A percentile compares a stretch with the other conserved stretches of the same genome.
phyloP scores from a whole-genome alignment of 352 stramenopile species.

The Phytopythium helicoides region DNA sequence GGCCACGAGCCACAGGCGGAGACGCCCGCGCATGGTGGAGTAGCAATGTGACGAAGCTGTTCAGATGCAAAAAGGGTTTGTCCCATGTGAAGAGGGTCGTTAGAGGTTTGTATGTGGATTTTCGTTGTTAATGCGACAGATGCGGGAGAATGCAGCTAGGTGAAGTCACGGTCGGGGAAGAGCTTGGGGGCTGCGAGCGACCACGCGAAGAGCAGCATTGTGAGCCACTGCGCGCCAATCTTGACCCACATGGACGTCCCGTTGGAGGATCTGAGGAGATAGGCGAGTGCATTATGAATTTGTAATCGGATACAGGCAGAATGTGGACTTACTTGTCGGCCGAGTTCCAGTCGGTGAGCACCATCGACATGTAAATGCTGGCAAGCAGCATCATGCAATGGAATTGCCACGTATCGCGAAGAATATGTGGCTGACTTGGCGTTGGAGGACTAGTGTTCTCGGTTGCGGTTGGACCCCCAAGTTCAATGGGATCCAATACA shows the following conservation, averaged over 20 bases:
- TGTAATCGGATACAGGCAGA: neutral
- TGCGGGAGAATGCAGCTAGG: neutral
- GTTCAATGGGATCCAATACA: constrained; percentile 63
- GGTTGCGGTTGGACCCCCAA: constrained; percentile 49
- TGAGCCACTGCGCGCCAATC: constrained; percentile 92
- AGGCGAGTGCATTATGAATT: neutral
- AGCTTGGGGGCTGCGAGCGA: constrained; percentile 92
- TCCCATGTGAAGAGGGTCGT: too few species aligned
- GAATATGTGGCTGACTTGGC: constrained; percentile 8
- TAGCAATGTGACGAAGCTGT: neutral
- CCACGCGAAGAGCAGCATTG: constrained; percentile 94
- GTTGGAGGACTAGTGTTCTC: neutral
- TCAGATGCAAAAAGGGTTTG: neutral
- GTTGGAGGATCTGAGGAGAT: constrained; percentile 30
- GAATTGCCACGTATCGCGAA: constrained; percentile 90
- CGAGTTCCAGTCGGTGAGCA: constrained; percentile 94
- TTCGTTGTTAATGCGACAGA: neutral
- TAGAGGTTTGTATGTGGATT: neutral
- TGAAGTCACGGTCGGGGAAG: constrained; percentile 94
- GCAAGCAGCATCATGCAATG: constrained; percentile 91
- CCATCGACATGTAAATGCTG: constrained; percentile 94
- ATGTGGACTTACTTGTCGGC: constrained; percentile 47
- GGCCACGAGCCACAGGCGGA: constrained; percentile 31
- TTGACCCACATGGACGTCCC: constrained; percentile 96
- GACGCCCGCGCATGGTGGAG: neutral